Percentiles rank a stretch among this genome's conserved stretches.
phyloP scores from a whole-genome alignment of 1,139 yeast species.

The Pichia terricola region DNA sequence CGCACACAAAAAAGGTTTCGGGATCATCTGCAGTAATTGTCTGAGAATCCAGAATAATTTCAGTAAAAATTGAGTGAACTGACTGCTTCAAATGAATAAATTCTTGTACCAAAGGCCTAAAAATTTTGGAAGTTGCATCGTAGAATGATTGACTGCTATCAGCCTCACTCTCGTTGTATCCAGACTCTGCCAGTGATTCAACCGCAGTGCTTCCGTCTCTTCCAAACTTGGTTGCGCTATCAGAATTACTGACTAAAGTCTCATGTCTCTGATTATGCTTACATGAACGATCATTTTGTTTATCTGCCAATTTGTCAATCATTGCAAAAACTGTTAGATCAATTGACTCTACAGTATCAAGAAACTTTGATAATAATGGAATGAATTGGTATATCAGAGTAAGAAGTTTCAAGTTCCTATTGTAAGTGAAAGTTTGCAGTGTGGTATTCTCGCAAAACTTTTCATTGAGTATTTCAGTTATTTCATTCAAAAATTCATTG shows the following conservation, averaged over 20 bases:
- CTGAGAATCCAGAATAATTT: slow-evolving; percentile 60
- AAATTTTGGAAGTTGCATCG: slow-evolving; percentile 23
- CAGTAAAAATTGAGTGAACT: slow-evolving; percentile 53
- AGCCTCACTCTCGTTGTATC: slow-evolving; percentile 3
- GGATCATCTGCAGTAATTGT: slow-evolving; percentile 65
- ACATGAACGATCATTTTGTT: neutral
- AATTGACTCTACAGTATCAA: slow-evolving; percentile 49
- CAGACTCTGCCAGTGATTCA: neutral
- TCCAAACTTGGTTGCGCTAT: neutral
- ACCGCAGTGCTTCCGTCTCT: neutral
- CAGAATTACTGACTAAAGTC: slow-evolving; percentile 9
- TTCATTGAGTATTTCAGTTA: slow-evolving; percentile 33
- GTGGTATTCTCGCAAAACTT: slow-evolving; percentile 26
- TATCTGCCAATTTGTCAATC: slow-evolving; percentile 20
- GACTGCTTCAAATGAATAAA: slow-evolving; percentile 70
- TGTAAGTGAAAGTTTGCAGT: slow-evolving; percentile 26
- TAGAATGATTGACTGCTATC: slow-evolving; percentile 20
- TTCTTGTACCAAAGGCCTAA: slow-evolving; percentile 59
- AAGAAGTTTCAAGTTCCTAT: slow-evolving; percentile 45
- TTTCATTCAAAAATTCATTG: slow-evolving; percentile 31
- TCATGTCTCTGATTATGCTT: slow-evolving; percentile 10
- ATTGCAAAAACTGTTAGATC: slow-evolving; percentile 47
- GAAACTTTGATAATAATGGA: slow-evolving; percentile 38
- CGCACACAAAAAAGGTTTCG: slow-evolving; percentile 42
- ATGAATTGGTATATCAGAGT: slow-evolving; percentile 45